Evolutionary conservation across 148 eudicot species (phyloP).

Genomic region (Euryodendron excelsum): DNA sequence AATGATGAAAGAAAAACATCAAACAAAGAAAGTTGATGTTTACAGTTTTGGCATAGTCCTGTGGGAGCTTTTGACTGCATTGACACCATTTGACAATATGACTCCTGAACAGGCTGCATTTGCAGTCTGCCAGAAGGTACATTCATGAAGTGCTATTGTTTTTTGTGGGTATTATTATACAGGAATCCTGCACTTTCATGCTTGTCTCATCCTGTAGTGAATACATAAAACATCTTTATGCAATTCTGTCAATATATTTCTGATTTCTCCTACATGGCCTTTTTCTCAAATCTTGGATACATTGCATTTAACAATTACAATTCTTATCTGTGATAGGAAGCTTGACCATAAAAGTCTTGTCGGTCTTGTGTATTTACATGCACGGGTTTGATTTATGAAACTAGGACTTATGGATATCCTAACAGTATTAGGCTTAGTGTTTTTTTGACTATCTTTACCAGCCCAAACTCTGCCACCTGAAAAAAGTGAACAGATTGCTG

Average conservation of each 20-base stretch:
- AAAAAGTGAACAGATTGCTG: not conserved
- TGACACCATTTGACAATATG: slow-evolving; percentile 86
- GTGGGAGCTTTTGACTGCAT: slow-evolving; percentile 95
- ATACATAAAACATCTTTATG: not conserved
- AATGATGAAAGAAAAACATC: slow-evolving; percentile 83
- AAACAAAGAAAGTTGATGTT: slow-evolving; percentile 96
- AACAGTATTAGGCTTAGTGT: too few relatives aligned
- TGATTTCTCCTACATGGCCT: not conserved
- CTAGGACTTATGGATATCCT: not conserved
- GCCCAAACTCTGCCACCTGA: not conserved
- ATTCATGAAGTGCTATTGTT: not conserved
- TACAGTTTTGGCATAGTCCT: slow-evolving; percentile 94
- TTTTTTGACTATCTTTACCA: not conserved
- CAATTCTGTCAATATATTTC: not conserved
- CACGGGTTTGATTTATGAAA: not conserved
- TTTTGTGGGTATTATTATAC: not conserved
- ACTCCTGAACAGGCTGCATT: slow-evolving; percentile 99
- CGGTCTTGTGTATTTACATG: too few relatives aligned
- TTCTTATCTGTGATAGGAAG: not conserved
- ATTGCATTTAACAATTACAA: not conserved
- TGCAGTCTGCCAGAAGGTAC: slow-evolving; percentile 97
- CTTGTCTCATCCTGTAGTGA: too few relatives aligned
- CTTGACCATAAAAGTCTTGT: slow-evolving; percentile 1
- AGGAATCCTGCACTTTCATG: too few relatives aligned
- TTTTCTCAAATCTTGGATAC: slow-evolving; percentile 6